Evolutionary conservation across 2,329 filamentous ascomycete species (phyloP).

Genomic region (Colletotrichum trifolii): DNA sequence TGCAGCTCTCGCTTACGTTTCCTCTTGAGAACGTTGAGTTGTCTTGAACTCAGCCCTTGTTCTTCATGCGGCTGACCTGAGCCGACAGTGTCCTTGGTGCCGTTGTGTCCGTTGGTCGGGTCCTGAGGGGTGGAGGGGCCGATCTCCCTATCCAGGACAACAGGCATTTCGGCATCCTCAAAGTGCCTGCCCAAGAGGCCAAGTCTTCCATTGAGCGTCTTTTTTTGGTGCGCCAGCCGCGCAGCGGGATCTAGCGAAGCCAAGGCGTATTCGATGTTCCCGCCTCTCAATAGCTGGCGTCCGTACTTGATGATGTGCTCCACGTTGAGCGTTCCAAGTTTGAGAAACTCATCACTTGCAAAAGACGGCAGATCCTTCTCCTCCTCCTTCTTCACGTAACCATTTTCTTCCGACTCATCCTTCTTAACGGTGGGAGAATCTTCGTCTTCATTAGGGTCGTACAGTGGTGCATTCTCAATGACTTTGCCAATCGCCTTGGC

Average conservation of each 20-base stretch:
- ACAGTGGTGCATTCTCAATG: constrained; percentile 85
- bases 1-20: constrained; percentile 93
- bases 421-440: constrained; percentile 57
- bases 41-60: constrained; percentile 84
- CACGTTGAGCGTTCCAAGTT: constrained; percentile 80
- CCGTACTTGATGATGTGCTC: constrained; percentile 84
- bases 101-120: constrained; percentile 46
- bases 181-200: constrained; percentile 87
- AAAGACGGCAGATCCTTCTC: constrained; percentile 56
- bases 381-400: constrained; percentile 70
- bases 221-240: constrained; percentile 88
- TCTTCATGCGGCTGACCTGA: constrained; percentile 67
- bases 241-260: constrained; percentile 84
- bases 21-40: constrained; percentile 93
- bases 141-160: constrained; percentile 60
- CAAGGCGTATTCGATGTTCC: constrained; percentile 86
- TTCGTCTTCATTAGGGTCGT: constrained; percentile 88
- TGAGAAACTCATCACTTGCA: constrained; percentile 72
- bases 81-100: constrained; percentile 50
- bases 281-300: constrained; percentile 84
- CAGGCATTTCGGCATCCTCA: constrained; percentile 81
- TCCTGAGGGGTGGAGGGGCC: constrained; percentile 60
- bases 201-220: constrained; percentile 82
- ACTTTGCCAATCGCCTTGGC: constrained; percentile 96
- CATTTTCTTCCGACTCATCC: constrained; percentile 55